Evolutionary conservation across 2,329 filamentous ascomycete genomes (phyloP), one percentile per base, ranked within the genome.

Genomic region (Tolypocladium paradoxum): DNA sequence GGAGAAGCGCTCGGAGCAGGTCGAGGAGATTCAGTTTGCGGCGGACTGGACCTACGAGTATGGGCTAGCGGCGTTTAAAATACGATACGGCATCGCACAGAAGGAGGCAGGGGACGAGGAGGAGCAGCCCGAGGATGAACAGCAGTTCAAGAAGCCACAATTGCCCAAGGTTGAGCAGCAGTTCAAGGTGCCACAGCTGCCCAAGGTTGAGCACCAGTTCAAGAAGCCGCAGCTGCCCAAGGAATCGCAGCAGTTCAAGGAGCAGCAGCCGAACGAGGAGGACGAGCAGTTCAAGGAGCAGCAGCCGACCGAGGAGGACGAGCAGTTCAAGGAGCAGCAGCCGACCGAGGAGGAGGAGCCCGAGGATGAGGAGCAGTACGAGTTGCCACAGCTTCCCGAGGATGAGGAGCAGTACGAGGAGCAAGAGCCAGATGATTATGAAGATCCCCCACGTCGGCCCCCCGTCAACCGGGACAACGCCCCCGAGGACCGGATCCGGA

Each of bases 1-100:
- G 34, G 36, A 12, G 4, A 34, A n/a, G 11, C 54, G 57, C 33
- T 31, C 52, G 18, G 27, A 45, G 9, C 56, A 59, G 37, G 34
- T 60, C 1, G 60, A 65, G 43, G 62, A 65, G 55, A 58, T 64
- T 3, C 60, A 64, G 43, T 60, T 56, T 57, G 62, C 57, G 12
- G 54, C 49, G 18, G 60, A 65, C 34, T 65, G 64, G 61, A 65
- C 64, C 33, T 48, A 54, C 31, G 56, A 64, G 48, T 64, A 64
- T 48, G 64, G 61, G 1, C 43, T 54, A 18, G 57, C 61, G 52
- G 43, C 62, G 31, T 64, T 57, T 20, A 55, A 60, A 14, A 29
- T 60, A 11, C 37, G 54, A 20, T 54, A 58, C 49, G 53, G 47
- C 48, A 18, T 40, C 20, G 4, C 7, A 2, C 56, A 50, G 52